Percentiles rank a stretch among this genome's conserved stretches.
These are phyloP conservation scores for Komagataella phaffii DNA, from an alignment of 805 yeast species.

Conservation along the genomic window DNA sequence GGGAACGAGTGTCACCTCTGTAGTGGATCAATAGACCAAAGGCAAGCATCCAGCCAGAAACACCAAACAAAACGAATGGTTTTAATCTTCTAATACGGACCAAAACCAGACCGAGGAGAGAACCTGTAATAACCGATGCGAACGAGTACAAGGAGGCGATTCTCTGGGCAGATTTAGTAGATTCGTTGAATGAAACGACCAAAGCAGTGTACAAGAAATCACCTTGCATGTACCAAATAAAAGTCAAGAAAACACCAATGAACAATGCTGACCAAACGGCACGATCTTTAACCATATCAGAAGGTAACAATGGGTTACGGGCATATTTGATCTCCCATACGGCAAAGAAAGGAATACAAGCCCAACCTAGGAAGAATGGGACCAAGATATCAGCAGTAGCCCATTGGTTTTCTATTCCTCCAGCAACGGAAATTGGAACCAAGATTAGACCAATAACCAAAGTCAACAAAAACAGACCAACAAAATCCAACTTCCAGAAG, in stretches of 20 bases:
- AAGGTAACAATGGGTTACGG: slow-evolving; percentile 51
- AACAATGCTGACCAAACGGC: slow-evolving; percentile 63
- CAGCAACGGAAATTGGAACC: slow-evolving; percentile 67
- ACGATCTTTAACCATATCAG: slow-evolving; percentile 44
- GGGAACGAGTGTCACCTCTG: slow-evolving; percentile 34
- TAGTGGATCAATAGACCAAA: slow-evolving; percentile 40
- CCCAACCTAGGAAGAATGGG: slow-evolving; percentile 52
- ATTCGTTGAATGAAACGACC: slow-evolving; percentile 47
- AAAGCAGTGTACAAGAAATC: slow-evolving; percentile 58
- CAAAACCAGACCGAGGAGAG: slow-evolving; percentile 42
- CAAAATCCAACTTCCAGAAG: slow-evolving; percentile 53
- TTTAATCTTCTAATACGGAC: slow-evolving; percentile 38
- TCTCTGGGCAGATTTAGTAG: slow-evolving; percentile 51
- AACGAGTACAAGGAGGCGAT: slow-evolving; percentile 51
- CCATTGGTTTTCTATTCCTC: slow-evolving; percentile 48
- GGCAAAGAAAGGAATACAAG: slow-evolving; percentile 41
- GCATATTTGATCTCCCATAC: slow-evolving; percentile 49
- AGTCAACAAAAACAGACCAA: slow-evolving; percentile 45
- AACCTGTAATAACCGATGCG: slow-evolving; percentile 48
- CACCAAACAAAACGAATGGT: slow-evolving; percentile 46
- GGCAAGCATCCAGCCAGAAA: slow-evolving; percentile 41
- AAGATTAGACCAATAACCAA: slow-evolving; percentile 50
- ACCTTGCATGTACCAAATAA: slow-evolving; percentile 56
- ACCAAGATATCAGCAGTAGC: slow-evolving; percentile 45
- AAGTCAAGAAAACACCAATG: slow-evolving; percentile 44